Evolutionary conservation across 352 stramenopile genomes (phyloP).

Genomic region (Globisporangium ultimum): DNA sequence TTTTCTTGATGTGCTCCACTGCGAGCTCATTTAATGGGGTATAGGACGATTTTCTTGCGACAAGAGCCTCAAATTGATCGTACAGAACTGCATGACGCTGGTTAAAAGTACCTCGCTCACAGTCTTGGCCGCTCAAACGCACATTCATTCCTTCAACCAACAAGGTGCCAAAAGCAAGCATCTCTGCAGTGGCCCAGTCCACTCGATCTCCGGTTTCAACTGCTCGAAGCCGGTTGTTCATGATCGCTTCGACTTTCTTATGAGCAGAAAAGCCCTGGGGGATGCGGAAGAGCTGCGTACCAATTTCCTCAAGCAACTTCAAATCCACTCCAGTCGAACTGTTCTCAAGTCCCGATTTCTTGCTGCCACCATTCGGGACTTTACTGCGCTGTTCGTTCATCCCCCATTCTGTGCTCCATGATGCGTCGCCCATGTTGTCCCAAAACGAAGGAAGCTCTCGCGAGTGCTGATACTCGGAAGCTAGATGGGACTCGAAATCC

Average conservation of each 20-base stretch:
- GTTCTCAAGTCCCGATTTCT: constrained; percentile 7
- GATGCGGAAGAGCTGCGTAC: constrained; percentile 72
- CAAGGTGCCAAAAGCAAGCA: constrained; percentile 81
- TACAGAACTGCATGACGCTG: constrained; percentile 88
- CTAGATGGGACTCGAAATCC: constrained; percentile 62
- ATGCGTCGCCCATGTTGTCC: constrained; percentile 64
- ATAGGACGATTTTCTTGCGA: constrained; percentile 86
- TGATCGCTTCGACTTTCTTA: constrained; percentile 83
- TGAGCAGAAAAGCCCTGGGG: constrained; percentile 81
- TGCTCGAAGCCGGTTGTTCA: constrained; percentile 79
- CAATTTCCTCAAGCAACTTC: constrained; percentile 71
- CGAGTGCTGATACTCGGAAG: constrained; percentile 71
- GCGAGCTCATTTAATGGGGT: constrained; percentile 91
- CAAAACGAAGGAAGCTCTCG: constrained; percentile 66
- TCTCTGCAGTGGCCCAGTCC: constrained; percentile 88
- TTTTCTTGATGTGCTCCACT: constrained; percentile 38
- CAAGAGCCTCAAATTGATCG: constrained; percentile 80
- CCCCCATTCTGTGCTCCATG: constrained; percentile 65
- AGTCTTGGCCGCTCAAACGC: constrained; percentile 86
- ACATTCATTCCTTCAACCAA: constrained; percentile 84
- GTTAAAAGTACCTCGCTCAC: constrained; percentile 88
- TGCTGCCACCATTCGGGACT: not conserved
- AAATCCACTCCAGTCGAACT: constrained; percentile 62
- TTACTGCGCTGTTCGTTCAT: constrained; percentile 17
- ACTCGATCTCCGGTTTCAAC: constrained; percentile 80